A percentile compares a stretch with the other conserved stretches of the same genome.
phyloP scores from a whole-genome alignment of 2,329 filamentous ascomycete species.

The Chrysoporthe puriensis region DNA sequence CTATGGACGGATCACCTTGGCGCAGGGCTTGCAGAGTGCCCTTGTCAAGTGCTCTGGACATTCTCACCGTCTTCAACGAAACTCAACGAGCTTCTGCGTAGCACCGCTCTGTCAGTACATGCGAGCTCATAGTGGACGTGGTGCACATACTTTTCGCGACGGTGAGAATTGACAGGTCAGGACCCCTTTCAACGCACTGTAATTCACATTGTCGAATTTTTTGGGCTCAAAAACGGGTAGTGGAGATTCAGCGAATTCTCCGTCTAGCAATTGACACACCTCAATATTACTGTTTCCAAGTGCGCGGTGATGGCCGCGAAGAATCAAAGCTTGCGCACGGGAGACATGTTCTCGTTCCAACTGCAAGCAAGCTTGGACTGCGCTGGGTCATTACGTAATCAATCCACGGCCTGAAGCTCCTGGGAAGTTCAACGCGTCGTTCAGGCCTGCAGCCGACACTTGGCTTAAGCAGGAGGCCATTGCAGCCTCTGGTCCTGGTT shows the following conservation, averaged over 20 bases:
- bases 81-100: not conserved
- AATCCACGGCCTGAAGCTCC: not conserved
- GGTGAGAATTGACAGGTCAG: not conserved
- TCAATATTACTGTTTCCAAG: not conserved
- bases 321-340: not conserved
- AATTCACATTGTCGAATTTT: not conserved
- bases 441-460: not conserved
- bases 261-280: not conserved
- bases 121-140: not conserved
- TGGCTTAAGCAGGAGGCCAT: not conserved
- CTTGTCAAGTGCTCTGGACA: slow-evolving; percentile 61
- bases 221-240: not conserved
- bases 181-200: not conserved
- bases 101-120: not conserved
- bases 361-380: not conserved
- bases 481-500: not conserved
- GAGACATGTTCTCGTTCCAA: not conserved
- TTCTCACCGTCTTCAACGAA: slow-evolving; percentile 34
- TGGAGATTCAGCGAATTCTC: not conserved
- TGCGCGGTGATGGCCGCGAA: not conserved
- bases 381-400: not conserved
- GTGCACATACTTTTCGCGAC: not conserved
- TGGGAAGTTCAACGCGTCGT: not conserved
- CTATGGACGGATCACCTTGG: slow-evolving; percentile 45
- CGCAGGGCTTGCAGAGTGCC: slow-evolving; percentile 48